phyloP scores from a whole-genome alignment of 1,284 basidiomycete species.

The Cryptococcus neoformans region DNA sequence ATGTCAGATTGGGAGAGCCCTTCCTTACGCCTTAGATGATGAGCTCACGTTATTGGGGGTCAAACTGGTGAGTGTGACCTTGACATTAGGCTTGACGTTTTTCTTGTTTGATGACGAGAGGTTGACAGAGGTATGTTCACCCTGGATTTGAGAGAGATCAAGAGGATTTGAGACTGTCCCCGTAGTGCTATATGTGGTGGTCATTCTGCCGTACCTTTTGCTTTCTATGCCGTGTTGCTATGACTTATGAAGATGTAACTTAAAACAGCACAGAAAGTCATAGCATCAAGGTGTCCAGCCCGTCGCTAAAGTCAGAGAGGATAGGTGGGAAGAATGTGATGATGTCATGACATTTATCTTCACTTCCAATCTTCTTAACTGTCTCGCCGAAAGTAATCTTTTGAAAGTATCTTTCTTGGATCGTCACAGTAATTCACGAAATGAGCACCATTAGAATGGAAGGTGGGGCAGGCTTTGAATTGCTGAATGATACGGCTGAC shows the following conservation, averaged over 20 bases:
- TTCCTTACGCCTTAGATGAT: background rate
- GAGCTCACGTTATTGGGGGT: conserved; percentile 47
- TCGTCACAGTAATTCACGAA: background rate
- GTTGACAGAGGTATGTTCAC: conserved; percentile 35
- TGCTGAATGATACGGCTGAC: background rate
- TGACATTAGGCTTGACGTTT: conserved; percentile 39
- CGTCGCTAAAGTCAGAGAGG: background rate
- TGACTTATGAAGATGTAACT: background rate
- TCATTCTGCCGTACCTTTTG: background rate
- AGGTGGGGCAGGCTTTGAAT: conserved; percentile 4
- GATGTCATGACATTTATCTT: background rate
- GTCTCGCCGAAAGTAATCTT: background rate
- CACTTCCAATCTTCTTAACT: background rate
- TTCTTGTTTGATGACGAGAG: conserved; percentile 21
- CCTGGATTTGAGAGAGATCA: conserved; percentile 30
- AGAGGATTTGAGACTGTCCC: conserved; percentile 44
- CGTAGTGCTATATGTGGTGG: conserved; percentile 32
- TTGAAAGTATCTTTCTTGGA: background rate
- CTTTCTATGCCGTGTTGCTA: background rate
- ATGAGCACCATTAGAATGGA: conserved; percentile 27
- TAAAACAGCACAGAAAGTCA: background rate
- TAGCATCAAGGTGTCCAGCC: background rate
- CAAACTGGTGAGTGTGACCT: conserved; percentile 48
- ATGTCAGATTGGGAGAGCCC: background rate
- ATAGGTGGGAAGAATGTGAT: background rate